A percentile compares a stretch with the other conserved stretches of the same genome.
phyloP scores from a whole-genome alignment of 2,329 filamentous ascomycete species.

The Trichoderma atroviride region DNA sequence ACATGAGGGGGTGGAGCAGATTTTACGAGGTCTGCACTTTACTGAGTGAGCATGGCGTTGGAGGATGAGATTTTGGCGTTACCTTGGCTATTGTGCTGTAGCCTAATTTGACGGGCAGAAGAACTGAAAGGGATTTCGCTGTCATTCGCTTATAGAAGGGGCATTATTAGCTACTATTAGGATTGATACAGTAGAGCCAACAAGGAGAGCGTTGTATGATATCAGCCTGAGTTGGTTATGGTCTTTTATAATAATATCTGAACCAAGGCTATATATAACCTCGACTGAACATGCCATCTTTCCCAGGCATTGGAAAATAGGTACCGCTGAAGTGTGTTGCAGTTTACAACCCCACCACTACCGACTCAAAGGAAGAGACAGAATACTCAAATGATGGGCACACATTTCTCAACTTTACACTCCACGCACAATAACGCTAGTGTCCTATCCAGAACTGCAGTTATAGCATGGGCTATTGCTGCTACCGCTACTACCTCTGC shows the following conservation, averaged over 20 bases:
- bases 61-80: slow-evolving; percentile 9
- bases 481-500: too few relatives aligned
- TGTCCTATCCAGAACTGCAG: too few relatives aligned
- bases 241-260: background rate
- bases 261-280: background rate
- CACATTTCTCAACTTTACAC: too few relatives aligned
- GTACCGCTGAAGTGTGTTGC: too few relatives aligned
- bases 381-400: too few relatives aligned
- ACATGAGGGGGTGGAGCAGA: background rate
- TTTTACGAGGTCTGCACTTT: background rate
- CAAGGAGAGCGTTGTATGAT: background rate
- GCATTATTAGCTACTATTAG: background rate
- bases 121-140: background rate
- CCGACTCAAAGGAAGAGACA: too few relatives aligned
- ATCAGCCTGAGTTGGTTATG: background rate
- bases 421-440: too few relatives aligned
- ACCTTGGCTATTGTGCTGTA: background rate
- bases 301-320: background rate
- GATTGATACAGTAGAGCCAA: background rate
- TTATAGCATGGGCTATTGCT: too few relatives aligned
- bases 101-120: background rate
- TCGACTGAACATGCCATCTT: background rate
- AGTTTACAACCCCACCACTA: too few relatives aligned
- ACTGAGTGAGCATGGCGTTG: background rate
- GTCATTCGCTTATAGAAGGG: background rate